Base-by-base conservation (phyloP, 495 filamentous ascomycete species). In the Hypoxylon perforatum region DNA sequence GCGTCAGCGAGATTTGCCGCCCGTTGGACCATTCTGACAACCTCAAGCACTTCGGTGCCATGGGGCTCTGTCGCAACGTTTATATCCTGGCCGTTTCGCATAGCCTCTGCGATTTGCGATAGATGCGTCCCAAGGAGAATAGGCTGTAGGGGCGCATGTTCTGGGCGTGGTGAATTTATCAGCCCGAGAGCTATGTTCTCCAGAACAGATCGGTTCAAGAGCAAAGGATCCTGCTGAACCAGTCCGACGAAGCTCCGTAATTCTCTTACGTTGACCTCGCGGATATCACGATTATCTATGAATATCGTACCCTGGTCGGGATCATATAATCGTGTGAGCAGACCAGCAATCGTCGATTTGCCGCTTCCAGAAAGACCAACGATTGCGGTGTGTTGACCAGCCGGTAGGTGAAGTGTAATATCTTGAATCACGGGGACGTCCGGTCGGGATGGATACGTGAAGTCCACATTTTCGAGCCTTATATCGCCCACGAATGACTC, bases 141-240 rank as follows among this genome's bases (percentile, higher is more conserved):
- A n/a, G 67, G n/a, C 25, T 78, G 74, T 1, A 77, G 55, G 25
- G 38, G 18, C 0, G 47, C 18, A 59, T 87, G 84, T 6, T 73
- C 72, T 0, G 82, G 75, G 22, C 81, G 78, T 35, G 79, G 78
- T 0, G 86, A 87, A 66, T 85, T 87, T 33, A 90, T 73, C 21
- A 92, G 75, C 3, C 88, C 90, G 38, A 88, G 82, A 22, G 83
- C 83, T 45, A 92, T 89, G 61, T 92, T 92, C 52, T 91, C 87
- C 52, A 91, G 71, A 10, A 92, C 80, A 0, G 90, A 90, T 2
- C 87, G 82, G 36, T 86, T 80, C 22, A 92, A 81, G 0, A 92
- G 80, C 19, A 84, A 80, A 0, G 89, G 86, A 30, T 91, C 88
- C 70, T 93, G 89, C 61, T 89, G 84, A 7, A 92, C 90, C 0